Percentiles rank a stretch among this genome's conserved stretches.
Conservation (phyloP, 495 filamentous ascomycete genomes). For the Hypoxylon perforatum region DNA sequence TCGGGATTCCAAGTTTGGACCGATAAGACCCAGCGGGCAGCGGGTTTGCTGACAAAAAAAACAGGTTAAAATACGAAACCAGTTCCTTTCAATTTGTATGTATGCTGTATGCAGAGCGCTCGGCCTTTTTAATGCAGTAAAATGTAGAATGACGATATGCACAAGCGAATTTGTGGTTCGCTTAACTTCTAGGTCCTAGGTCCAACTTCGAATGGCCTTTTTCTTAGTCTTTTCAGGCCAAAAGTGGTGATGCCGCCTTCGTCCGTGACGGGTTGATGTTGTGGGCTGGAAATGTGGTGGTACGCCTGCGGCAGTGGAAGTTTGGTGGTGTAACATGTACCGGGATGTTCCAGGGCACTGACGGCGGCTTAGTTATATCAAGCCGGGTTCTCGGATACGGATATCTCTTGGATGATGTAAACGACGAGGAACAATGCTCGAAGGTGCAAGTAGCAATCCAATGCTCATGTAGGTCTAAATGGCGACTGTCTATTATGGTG, state of each 20-base stretch:
- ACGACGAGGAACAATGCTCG: slow-evolving; percentile 16
- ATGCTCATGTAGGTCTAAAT: slow-evolving; percentile 16
- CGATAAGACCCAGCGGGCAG: slow-evolving; percentile 11
- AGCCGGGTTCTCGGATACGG: slow-evolving; percentile 17
- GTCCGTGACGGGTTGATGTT: slow-evolving; percentile 29
- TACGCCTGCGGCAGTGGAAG: slow-evolving; percentile 19
- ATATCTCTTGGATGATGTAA: slow-evolving; percentile 25
- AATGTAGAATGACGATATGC: slow-evolving; percentile 44
- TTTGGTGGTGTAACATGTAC: slow-evolving; percentile 36
- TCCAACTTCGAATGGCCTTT: slow-evolving; percentile 10
- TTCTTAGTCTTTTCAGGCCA: slow-evolving; percentile 9
- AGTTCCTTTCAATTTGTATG: not conserved
- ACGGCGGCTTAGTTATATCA: slow-evolving; percentile 12
- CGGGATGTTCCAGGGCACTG: slow-evolving; percentile 11
- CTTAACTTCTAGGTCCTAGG: slow-evolving; percentile 32
- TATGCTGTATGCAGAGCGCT: slow-evolving; percentile 18
- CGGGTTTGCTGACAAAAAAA: slow-evolving; percentile 16
- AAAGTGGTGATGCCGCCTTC: slow-evolving; percentile 28
- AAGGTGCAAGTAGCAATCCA: slow-evolving; percentile 22
- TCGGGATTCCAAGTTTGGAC: slow-evolving; percentile 38
- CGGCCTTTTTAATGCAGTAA: slow-evolving; percentile 29
- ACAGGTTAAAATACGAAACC: slow-evolving; percentile 19
- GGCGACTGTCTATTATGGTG: slow-evolving; percentile 16
- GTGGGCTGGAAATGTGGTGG: slow-evolving; percentile 13
- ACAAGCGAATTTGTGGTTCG: slow-evolving; percentile 33